phyloP scores from a whole-genome alignment of 192 early-diverging fungal genomes.

The Lobulomyces angularis region DNA sequence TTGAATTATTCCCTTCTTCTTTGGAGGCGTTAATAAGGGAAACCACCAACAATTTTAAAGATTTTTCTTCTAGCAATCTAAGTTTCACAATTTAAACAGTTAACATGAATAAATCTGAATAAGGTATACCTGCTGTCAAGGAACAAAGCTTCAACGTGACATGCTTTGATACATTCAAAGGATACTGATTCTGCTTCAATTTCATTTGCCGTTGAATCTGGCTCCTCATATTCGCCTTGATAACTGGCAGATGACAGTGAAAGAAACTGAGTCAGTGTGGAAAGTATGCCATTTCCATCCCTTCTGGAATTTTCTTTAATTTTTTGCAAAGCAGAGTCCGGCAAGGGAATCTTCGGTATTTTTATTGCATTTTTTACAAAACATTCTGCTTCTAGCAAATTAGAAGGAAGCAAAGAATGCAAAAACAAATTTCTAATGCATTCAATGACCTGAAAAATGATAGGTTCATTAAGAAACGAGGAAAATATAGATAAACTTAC shows the following conservation, averaged over 20 bases:
- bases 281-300: slow-evolving; percentile 56
- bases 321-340: slow-evolving; percentile 12
- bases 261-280: slow-evolving; percentile 64
- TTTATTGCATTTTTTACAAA: slow-evolving; percentile 54
- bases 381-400: slow-evolving; percentile 57
- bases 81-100: neutral
- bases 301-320: slow-evolving; percentile 11
- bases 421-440: slow-evolving; percentile 69
- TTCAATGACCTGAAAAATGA: slow-evolving; percentile 37
- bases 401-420: slow-evolving; percentile 55
- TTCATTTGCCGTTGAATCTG: slow-evolving; percentile 55
- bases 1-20: slow-evolving; percentile 2
- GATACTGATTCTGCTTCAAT: slow-evolving; percentile 51
- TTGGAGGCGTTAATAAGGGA: slow-evolving; percentile 35
- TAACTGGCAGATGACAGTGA: slow-evolving; percentile 40
- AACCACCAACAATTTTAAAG: slow-evolving; percentile 45
- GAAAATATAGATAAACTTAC: slow-evolving; percentile 18
- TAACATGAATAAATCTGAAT: slow-evolving; percentile 3
- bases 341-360: slow-evolving; percentile 49
- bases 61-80: slow-evolving; percentile 54
- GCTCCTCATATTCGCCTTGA: slow-evolving; percentile 28
- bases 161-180: slow-evolving; percentile 54
- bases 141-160: slow-evolving; percentile 59
- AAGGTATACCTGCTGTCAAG: slow-evolving; percentile 53
- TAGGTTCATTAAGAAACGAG: neutral